phyloP scores from a whole-genome alignment of 306 rosid species.

The Gastrolobium villosum region DNA sequence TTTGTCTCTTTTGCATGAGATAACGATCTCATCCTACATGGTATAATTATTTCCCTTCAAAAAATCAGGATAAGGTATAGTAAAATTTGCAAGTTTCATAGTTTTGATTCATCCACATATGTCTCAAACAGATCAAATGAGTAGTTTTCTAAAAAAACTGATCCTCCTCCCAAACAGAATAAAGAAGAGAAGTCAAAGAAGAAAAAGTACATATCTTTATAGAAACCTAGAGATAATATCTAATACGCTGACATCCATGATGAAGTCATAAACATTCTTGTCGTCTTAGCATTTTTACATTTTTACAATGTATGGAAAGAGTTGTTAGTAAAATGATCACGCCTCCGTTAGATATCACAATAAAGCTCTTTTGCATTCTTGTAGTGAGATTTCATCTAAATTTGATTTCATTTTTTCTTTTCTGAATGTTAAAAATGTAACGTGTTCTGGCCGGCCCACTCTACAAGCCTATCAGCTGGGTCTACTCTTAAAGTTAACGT shows the following conservation, averaged over 20 bases:
- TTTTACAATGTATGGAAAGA: conserved; percentile 22
- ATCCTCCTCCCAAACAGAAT: conserved; percentile 16
- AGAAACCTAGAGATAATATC: conserved; percentile 27
- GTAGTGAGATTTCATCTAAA: background rate
- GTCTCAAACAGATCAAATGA: background rate
- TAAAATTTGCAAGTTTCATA: background rate
- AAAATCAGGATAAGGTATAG: background rate
- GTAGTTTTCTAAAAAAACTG: conserved; percentile 10
- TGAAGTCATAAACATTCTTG: conserved; percentile 39
- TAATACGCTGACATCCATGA: conserved; percentile 36
- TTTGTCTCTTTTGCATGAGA: too few species aligned
- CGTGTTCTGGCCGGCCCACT: too few species aligned
- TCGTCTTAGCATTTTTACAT: conserved; percentile 11
- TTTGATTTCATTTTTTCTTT: background rate
- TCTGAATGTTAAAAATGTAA: background rate
- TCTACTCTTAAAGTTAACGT: too few species aligned
- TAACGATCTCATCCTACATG: too few species aligned
- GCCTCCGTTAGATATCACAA: background rate
- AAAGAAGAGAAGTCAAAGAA: conserved; percentile 16
- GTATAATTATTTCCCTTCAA: background rate
- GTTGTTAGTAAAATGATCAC: background rate
- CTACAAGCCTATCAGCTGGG: too few species aligned
- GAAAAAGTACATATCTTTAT: conserved; percentile 37
- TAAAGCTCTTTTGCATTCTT: background rate
- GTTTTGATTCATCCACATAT: background rate